Conservation (phyloP, 768 basidiomycete genomes). For the Trichaptum fuscoviolaceum region DNA sequence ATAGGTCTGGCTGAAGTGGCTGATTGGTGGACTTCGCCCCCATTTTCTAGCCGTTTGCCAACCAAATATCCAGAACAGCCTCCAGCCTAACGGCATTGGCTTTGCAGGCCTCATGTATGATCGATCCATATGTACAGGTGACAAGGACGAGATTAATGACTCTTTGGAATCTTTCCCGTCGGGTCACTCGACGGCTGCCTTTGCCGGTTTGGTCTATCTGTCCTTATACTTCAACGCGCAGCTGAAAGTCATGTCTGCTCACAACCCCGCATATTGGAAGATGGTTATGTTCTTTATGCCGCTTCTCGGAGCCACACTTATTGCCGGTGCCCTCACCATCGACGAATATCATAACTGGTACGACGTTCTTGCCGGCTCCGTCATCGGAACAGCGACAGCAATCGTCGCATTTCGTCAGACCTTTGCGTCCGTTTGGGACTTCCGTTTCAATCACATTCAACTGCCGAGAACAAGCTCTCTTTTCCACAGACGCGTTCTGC, state of each 20-base stretch:
- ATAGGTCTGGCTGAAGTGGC: conserved; percentile 52
- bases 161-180: conserved; percentile 51
- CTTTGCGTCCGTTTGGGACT: conserved; percentile 52
- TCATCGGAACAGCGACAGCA: conserved; percentile 44
- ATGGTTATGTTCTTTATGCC: conserved; percentile 54
- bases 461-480: conserved; percentile 46
- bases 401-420: conserved; percentile 50
- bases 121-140: conserved; percentile 49
- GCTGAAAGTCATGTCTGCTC: conserved; percentile 54
- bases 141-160: conserved; percentile 50
- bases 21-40: conserved; percentile 46
- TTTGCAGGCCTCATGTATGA: conserved; percentile 48
- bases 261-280: conserved; percentile 61
- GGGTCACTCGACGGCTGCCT: conserved; percentile 53
- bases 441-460: conserved; percentile 52
- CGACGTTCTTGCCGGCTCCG: conserved; percentile 48
- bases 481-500: conserved; percentile 32
- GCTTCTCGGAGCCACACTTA: conserved; percentile 49
- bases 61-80: conserved; percentile 31
- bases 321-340: conserved; percentile 50
- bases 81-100: conserved; percentile 34
- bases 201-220: conserved; percentile 49
- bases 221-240: conserved; percentile 46
- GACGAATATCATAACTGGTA: conserved; percentile 58
- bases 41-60: conserved; percentile 50